Evolutionary conservation across 2,329 filamentous ascomycete species (phyloP).

Genomic region (Trichoderma sp.): DNA sequence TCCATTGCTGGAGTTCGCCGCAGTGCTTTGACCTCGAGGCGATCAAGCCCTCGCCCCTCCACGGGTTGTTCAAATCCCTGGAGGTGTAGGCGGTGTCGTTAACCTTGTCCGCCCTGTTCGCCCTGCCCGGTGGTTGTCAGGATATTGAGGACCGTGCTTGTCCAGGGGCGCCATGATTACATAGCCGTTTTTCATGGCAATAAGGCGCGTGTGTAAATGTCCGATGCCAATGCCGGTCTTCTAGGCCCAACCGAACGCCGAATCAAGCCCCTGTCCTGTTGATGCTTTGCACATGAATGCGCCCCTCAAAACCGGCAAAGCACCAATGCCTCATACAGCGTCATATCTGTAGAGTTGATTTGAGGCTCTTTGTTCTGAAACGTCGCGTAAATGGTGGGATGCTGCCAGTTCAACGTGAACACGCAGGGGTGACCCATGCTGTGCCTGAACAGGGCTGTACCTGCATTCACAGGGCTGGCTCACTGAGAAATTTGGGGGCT

Average conservation of each 20-base stretch:
- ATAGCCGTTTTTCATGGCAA: background rate
- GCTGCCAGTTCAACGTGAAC: background rate
- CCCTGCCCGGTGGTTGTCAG: background rate
- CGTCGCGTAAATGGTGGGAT: background rate
- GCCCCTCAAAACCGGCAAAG: too few relatives aligned
- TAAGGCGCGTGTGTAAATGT: background rate
- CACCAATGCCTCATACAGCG: background rate
- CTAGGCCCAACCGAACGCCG: background rate
- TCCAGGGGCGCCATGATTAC: background rate
- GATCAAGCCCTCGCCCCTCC: background rate
- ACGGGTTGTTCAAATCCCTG: background rate
- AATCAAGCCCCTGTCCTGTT: background rate
- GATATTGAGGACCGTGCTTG: background rate
- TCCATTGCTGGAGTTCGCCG: background rate
- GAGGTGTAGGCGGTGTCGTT: background rate
- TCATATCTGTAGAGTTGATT: background rate
- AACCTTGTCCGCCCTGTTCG: background rate
- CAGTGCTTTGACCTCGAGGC: background rate
- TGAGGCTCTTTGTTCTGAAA: background rate
- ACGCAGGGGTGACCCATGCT: background rate
- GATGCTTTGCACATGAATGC: too few relatives aligned
- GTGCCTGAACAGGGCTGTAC: background rate
- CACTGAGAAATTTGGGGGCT: background rate
- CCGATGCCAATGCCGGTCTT: background rate
- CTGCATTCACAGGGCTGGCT: background rate